Evolutionary conservation across 1,284 basidiomycete species (phyloP), one percentile per base, ranked within the genome.

Genomic region (Apiotrichum veenhuisii): DNA sequence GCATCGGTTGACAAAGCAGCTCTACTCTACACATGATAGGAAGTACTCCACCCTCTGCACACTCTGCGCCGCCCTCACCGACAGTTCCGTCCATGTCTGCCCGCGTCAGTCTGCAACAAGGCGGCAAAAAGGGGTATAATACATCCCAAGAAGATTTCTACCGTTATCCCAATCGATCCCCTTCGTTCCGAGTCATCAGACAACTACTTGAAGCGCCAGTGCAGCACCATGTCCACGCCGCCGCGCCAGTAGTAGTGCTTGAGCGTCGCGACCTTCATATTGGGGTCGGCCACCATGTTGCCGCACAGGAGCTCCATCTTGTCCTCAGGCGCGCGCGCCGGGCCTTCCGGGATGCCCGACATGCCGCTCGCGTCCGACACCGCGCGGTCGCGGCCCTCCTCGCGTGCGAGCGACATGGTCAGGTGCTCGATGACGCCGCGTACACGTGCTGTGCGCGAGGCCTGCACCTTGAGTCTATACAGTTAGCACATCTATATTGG

Each of bases 251-350:
- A 92, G 68, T 86, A 95, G 74, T 92, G 89, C 61, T 89, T 84
- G 53, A 93, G 87, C 30, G 87, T 87, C 5, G 88, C 93, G 34
- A 98, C 82, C 15, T 90, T 95, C 84, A 94, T 90, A 57, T 87
- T 84, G 27, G 88, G 79, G 26, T 91, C 87, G 30, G 98, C 80
- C 14, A 89, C 78, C 33, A 82, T 79, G 63, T 90, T 87, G 67
- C 89, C 91, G 75, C 92, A 96, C 37, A 95, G 73, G 43, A 98
- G 85, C 77, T 98, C 92, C 70, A 93, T 87, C 41, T 82, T 68
- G 44, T 93, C 87, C 66, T 94, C 90, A 2, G 88, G 83, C 12
- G 67, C 27, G 15, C 41, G 41, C 23, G 22, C 23, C 30, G 50
- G 43, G 20, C 37, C 15, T n/a, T 30, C 41, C 5, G 26, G 9